A percentile compares a stretch with the other conserved stretches of the same genome.
Evolutionary conservation across 257 asterid genomes (phyloP).

Genomic region (Euphrasia confusa): DNA sequence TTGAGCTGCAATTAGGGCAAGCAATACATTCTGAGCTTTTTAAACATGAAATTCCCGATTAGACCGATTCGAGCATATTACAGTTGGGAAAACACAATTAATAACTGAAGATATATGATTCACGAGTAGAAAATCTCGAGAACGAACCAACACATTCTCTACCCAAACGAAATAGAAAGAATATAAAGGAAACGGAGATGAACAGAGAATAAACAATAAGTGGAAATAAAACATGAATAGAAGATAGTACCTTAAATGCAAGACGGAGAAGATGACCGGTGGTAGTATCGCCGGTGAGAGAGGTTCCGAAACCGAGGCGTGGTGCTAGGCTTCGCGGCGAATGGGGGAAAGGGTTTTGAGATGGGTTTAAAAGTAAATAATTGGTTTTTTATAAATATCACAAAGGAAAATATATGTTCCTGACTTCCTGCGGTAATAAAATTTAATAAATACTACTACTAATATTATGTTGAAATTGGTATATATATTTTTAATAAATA

Average conservation of each 20-base stretch:
- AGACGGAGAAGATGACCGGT: background rate
- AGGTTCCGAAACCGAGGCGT: background rate
- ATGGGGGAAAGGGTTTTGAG: background rate
- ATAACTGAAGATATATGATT: background rate
- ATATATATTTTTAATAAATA: too few species aligned
- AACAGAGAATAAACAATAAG: background rate
- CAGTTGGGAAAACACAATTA: background rate
- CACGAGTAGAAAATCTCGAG: background rate
- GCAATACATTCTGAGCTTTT: background rate
- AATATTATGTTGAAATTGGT: too few species aligned
- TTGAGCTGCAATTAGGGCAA: constrained; percentile 27
- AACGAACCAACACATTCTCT: constrained; percentile 4
- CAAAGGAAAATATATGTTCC: too few species aligned
- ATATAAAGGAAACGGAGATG: background rate
- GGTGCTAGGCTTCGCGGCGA: constrained; percentile 13
- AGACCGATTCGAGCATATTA: background rate
- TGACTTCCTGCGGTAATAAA: too few species aligned
- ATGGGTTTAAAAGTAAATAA: background rate
- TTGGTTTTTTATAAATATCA: too few species aligned
- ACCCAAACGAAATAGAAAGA: background rate
- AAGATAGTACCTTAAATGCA: background rate
- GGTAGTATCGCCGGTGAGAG: background rate
- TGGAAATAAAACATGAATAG: background rate
- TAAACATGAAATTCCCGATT: background rate
- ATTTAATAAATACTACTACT: too few species aligned